phyloP scores from a whole-genome alignment of 148 eudicot genomes.

The Mesembryanthemum crystallinum region DNA sequence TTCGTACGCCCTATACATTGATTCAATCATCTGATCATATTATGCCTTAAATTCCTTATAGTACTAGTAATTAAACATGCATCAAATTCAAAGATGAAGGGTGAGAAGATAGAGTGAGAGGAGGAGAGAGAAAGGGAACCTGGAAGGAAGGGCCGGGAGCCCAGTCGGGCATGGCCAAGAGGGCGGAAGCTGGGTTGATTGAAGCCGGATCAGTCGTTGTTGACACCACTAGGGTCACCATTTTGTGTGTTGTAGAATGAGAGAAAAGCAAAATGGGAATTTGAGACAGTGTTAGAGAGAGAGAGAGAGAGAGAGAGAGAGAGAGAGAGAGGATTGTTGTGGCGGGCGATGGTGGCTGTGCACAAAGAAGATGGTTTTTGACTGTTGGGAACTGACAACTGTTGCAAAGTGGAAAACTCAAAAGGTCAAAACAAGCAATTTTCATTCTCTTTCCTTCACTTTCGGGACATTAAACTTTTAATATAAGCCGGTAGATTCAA shows the following conservation, averaged over 20 bases:
- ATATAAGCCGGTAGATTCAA: too few relatives aligned
- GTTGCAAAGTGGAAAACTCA: not conserved
- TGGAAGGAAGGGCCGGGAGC: conserved; percentile 51
- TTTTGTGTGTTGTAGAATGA: not conserved
- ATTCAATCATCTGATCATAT: not conserved
- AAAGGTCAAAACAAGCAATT: too few relatives aligned
- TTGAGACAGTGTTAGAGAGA: not conserved
- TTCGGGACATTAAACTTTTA: too few relatives aligned
- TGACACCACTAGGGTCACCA: conserved; percentile 72
- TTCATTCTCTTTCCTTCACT: too few relatives aligned
- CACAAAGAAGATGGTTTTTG: conserved; percentile 2
- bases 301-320: too few relatives aligned
- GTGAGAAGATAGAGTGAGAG: too few relatives aligned
- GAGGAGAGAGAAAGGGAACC: conserved; percentile 23
- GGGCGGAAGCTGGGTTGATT: conserved; percentile 53
- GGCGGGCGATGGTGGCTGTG: too few relatives aligned
- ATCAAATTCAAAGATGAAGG: not conserved
- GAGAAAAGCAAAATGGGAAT: conserved; percentile 18
- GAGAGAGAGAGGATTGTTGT: not conserved
- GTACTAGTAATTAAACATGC: not conserved
- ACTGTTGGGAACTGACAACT: not conserved
- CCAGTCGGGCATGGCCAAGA: conserved; percentile 69
- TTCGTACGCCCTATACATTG: conserved; percentile 41
- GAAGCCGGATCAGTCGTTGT: conserved; percentile 73
- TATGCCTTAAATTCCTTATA: not conserved